Base-by-base conservation (phyloP, 192 early-diverging fungal genomes). In the Gryganskiella cystojenkinii region DNA sequence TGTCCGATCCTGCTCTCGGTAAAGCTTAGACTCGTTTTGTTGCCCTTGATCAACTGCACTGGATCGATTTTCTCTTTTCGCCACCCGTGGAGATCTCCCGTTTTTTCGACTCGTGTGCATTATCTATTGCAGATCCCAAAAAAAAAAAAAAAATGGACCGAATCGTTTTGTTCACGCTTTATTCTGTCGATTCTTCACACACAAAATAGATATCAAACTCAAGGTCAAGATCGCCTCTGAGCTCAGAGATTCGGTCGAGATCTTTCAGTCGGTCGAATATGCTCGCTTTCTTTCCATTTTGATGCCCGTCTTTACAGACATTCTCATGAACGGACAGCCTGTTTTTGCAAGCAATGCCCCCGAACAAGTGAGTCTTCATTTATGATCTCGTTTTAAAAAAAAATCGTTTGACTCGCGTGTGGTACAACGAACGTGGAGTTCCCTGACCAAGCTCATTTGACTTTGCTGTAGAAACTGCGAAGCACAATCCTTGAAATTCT, bases 401-500 rank as follows among this genome's bases (percentile, higher is more conserved):
- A 14, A 13, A 27, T 14, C 13, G 6, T 51, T 28, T 33, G 0
- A 13, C 28, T 22, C n/a, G 7, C 25, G 11, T 43, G 1, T 9
- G 27, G 45, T 54, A 19, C 4, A 25, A 51, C 10, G 22, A 52
- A 47, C 35, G 52, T 46, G 34, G 22, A n/a, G n/a, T 49, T 55
- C 56, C 46, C 49, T 19, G 4, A 35, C 15, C 28, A 37, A 51
- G 44, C 50, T 28, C 37, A 44, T 43, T 3, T 66, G 13, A 4
- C 46, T 2, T 22, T 35, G 42, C 34, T 52, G 28, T 52, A 95
- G 94, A 97, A 95, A 92, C 75, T 99, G 28, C 85, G 97, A 45
- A 91, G 91, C 49, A 89, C 91, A 28, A 86, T 95, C 49, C 82
- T 99, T 20, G 98, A 99, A 71, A 95, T 97, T 47, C 87, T 99